Base-by-base conservation (phyloP, 176 grass and related monocot genomes). In the Alopecurus myosuroides region DNA sequence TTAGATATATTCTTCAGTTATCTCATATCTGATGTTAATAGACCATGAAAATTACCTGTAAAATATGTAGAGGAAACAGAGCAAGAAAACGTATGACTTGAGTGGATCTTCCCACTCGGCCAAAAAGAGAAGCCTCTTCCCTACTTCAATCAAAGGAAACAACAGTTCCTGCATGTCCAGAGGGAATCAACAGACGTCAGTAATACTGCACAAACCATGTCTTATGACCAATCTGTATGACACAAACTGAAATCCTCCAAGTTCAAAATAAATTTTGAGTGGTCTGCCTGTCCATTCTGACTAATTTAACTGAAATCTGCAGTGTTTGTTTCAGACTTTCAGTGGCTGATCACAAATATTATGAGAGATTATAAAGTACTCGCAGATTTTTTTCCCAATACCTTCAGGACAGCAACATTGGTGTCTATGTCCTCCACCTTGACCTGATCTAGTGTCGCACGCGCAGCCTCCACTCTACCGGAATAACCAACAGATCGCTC, bases 361-460 rank as follows among this genome's bases (percentile, higher is more conserved):
- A 57, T 42, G 11, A 25, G 19, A 77, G 7, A 76, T 23, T 5
- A 35, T 9, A 8, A 74, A 18, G n/a, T 46, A 28, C 3, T 36
- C 20, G 2, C 0, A 44, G 48, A 66, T 30, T 29, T 29, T 30
- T 17, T 40, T 5, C n/a, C 42, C 9, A 4, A 2, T 89, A 94
- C 95, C 92, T 88, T 92, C 9, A 98, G 39, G 1, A 94, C 95
- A 82, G 95, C 85, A 52, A 98, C 86, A 80, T 97, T 97, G 13
- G 95, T 97, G 79, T 94, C 86, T 31, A 94, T 94, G 35, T 97
- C 95, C 85, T 91, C 92, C 72, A 97, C 70, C 82, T 85, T 97
- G 71, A 97, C 82, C 49, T 97, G 95, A 89, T 93, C 85, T 35
- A 97, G 88, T 0, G 95, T 94, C 50, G 90, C 92, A 0, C 90